Conservation (phyloP, 345 rosid genomes). For the Corchorus capsularis region DNA sequence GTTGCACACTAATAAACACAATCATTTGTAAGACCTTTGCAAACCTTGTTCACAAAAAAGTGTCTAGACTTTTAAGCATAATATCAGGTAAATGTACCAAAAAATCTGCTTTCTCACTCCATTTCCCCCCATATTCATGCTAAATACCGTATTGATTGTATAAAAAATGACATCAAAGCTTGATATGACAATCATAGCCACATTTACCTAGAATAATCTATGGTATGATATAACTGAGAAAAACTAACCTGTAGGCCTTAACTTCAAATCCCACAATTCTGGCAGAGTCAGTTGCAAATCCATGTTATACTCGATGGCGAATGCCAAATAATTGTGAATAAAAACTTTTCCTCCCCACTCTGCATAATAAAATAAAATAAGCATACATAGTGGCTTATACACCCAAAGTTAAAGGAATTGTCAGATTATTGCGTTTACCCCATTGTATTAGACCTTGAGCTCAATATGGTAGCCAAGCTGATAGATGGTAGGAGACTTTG, state of each 20-base stretch:
- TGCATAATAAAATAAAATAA: slow-evolving; percentile 22
- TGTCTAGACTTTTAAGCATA: too few relatives aligned
- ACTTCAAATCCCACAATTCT: slow-evolving; percentile 99
- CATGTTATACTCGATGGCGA: slow-evolving; percentile 81
- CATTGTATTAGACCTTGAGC: slow-evolving; percentile 81
- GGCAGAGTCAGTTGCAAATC: slow-evolving; percentile 73
- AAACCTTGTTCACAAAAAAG: too few relatives aligned
- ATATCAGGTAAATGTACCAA: too few relatives aligned
- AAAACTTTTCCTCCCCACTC: slow-evolving; percentile 90
- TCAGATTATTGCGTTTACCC: slow-evolving; percentile 50
- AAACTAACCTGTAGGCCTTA: slow-evolving; percentile 74
- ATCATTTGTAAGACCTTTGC: too few relatives aligned
- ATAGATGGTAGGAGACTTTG: slow-evolving; percentile 60
- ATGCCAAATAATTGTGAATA: slow-evolving; percentile 86
- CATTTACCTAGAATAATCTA: not conserved
- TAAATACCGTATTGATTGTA: slow-evolving; percentile 51
- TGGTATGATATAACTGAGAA: slow-evolving; percentile 11
- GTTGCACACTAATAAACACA: too few relatives aligned
- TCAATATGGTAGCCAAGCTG: slow-evolving; percentile 95
- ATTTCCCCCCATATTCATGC: slow-evolving; percentile 81
- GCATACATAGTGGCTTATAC: slow-evolving; percentile 15
- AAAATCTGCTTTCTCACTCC: slow-evolving; percentile 52
- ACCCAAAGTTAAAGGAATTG: slow-evolving; percentile 15
- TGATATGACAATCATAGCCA: not conserved
- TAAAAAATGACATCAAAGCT: not conserved